Evolutionary conservation across 768 basidiomycete genomes (phyloP), one percentile per base, ranked within the genome.

Genomic region (Phaeotremella fagi): DNA sequence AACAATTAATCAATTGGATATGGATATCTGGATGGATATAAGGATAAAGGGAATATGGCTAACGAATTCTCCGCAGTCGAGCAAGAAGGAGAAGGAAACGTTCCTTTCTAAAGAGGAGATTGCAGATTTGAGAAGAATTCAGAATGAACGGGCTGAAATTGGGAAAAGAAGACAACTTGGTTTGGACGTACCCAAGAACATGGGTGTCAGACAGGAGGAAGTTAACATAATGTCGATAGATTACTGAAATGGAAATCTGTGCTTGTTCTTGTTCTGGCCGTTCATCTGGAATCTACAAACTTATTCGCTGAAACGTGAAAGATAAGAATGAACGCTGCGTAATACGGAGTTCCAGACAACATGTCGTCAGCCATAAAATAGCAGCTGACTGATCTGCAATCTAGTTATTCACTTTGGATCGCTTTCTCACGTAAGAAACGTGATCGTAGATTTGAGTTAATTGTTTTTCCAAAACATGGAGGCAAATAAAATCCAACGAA

Each of bases 91-190:
- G 66, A 79, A 80, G 31, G 88, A 91, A 15, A 84, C 82, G 26
- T 88, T 84, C 62, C 80, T 91, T 67, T 83, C 77, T 54, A 82
- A 82, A 63, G 88, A 89, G 31, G 87, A 92, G 70, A 75, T 95
- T 24, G 76, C 82, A 77, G 89, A 91, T 55, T 75, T 95, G 45
- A 79, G 90, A 27, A 82, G 80, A 59, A 85, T 94, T 1, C 89
- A 94, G 71, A 82, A 85, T 59, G 90, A 95, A 70, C 81, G 91
- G 43, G 78, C 83, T 20, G 85, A 91, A 80, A 86, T 89, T 36
- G 63, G 52, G 4, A 64, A 68, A 46, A 26, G 66, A n/a, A 60
- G 63, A 20, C 50, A 63, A 45, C 48, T 73, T 52, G 71, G 71
- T 1, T 35, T 73, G 35, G 59, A 63, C n/a, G 61, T 71, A n/a